These are phyloP conservation scores for Lachnellula cervina DNA, from an alignment of 2,329 filamentous ascomycete genomes.

Conservation along the genomic window DNA sequence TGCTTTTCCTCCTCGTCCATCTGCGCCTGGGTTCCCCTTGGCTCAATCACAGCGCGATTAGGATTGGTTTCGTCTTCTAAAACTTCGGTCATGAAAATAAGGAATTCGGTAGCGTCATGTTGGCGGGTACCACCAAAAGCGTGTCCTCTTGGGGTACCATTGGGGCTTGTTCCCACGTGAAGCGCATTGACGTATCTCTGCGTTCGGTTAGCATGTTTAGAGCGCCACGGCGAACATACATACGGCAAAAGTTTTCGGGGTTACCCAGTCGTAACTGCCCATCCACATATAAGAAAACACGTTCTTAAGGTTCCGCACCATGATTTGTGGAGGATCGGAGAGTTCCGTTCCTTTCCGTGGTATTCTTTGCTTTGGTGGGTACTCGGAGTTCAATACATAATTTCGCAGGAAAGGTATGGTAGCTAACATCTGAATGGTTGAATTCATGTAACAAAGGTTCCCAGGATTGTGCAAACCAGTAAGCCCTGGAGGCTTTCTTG, in stretches of 20 bases:
- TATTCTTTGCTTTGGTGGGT: constrained; percentile 60
- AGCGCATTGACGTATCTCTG: constrained; percentile 25
- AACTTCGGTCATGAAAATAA: constrained; percentile 74
- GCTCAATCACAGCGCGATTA: constrained; percentile 50
- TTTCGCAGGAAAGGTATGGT: constrained; percentile 65
- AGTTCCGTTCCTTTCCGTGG: constrained; percentile 57
- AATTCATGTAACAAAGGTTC: constrained; percentile 88
- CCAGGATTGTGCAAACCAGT: constrained; percentile 78
- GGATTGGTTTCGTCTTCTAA: constrained; percentile 83
- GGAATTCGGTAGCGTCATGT: constrained; percentile 89
- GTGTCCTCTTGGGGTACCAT: not conserved
- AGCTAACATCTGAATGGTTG: constrained; percentile 78
- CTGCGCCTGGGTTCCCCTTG: constrained; percentile 31
- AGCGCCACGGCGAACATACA: constrained; percentile 20
- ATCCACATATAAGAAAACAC: constrained; percentile 42
- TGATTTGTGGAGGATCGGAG: constrained; percentile 50
- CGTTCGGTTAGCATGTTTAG: constrained; percentile 3
- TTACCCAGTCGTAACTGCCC: constrained; percentile 37
- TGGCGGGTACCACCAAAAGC: constrained; percentile 67
- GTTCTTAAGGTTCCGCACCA: constrained; percentile 56
- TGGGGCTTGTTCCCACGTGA: not conserved
- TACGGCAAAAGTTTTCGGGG: constrained; percentile 55
- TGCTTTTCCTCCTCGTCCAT: constrained; percentile 43
- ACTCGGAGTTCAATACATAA: constrained; percentile 54
- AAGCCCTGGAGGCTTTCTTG: constrained; percentile 46